phyloP scores from a whole-genome alignment of 805 yeast species.

The Ogataea chonburiensis region DNA sequence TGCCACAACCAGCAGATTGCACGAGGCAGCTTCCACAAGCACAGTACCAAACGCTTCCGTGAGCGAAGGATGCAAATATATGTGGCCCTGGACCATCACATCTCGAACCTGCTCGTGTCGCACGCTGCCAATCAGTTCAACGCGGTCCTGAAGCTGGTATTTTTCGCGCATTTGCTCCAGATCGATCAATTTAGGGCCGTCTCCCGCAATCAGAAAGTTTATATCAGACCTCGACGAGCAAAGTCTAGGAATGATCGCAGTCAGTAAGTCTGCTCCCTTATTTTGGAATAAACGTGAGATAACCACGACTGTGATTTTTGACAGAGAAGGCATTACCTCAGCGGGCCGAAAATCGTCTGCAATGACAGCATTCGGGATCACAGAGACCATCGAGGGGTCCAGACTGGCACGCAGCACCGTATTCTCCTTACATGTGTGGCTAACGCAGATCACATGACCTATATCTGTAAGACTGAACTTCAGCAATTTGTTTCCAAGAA shows the following conservation, averaged over 20 bases:
- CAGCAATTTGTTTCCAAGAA: slow-evolving; percentile 80
- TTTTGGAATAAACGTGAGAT: slow-evolving; percentile 92
- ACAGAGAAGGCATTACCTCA: slow-evolving; percentile 29
- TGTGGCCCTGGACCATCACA: slow-evolving; percentile 90
- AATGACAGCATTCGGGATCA: slow-evolving; percentile 94
- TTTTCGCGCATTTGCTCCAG: slow-evolving; percentile 93
- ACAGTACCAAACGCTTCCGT: slow-evolving; percentile 99
- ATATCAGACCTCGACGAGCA: slow-evolving; percentile 65
- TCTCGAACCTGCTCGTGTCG: slow-evolving; percentile 91
- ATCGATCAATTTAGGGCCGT: slow-evolving; percentile 93
- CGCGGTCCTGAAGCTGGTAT: slow-evolving; percentile 81
- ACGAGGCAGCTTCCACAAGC: slow-evolving; percentile 94
- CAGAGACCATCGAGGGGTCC: slow-evolving; percentile 76
- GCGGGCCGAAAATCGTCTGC: slow-evolving; percentile 73
- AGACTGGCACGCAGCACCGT: slow-evolving; percentile 84
- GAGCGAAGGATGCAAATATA: slow-evolving; percentile 87
- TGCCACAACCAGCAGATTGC: slow-evolving; percentile 90
- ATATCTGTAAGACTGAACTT: slow-evolving; percentile 82
- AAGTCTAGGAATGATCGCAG: slow-evolving; percentile 80
- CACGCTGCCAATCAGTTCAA: slow-evolving; percentile 79
- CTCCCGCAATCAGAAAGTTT: slow-evolving; percentile 87
- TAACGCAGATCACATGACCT: slow-evolving; percentile 94
- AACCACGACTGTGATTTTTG: slow-evolving; percentile 76
- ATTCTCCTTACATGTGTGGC: slow-evolving; percentile 95
- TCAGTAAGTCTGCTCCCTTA: slow-evolving; percentile 89